These are phyloP conservation scores for Dactylella cylindrospora DNA, from an alignment of 2,329 filamentous ascomycete species.

Conservation along the genomic window DNA sequence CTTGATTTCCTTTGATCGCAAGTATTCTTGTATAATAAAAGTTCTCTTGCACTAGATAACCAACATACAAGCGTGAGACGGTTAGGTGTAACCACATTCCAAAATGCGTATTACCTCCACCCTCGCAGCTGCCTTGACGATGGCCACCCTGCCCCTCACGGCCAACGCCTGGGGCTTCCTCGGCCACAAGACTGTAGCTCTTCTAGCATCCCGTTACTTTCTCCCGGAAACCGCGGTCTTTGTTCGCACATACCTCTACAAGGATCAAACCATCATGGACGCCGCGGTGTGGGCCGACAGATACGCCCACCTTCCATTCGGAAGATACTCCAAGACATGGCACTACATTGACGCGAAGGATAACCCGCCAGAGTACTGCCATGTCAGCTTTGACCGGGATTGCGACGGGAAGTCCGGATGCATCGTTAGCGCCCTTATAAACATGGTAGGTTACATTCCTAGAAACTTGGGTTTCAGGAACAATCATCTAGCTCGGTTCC, in stretches of 20 bases:
- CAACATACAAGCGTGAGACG: too few relatives aligned
- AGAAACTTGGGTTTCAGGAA: too few relatives aligned
- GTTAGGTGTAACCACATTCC: too few relatives aligned
- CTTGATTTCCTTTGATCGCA: too few relatives aligned
- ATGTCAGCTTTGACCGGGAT: conserved; percentile 62
- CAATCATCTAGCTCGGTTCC: too few relatives aligned
- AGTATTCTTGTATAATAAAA: too few relatives aligned
- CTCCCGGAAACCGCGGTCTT: conserved; percentile 59
- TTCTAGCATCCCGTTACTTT: conserved; percentile 64
- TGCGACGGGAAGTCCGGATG: conserved; percentile 63
- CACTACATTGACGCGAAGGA: conserved; percentile 72
- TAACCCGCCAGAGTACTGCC: conserved; percentile 61
- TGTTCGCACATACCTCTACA: conserved; percentile 62
- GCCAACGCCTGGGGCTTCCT: conserved; percentile 52
- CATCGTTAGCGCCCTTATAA: conserved; percentile 59
- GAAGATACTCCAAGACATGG: conserved; percentile 63
- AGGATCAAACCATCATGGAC: conserved; percentile 62
- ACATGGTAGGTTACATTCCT: conserved; percentile 50
- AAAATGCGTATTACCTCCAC: conserved; percentile 13
- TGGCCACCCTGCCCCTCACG: not conserved
- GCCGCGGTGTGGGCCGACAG: conserved; percentile 70
- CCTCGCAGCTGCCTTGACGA: not conserved
- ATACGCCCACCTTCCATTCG: conserved; percentile 65
- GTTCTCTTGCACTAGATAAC: too few relatives aligned
- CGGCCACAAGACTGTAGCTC: conserved; percentile 67